Percentiles rank a stretch among this genome's conserved stretches.
These are phyloP conservation scores for Inga leiocalycina DNA, from an alignment of 306 rosid species.

Conservation along the genomic window DNA sequence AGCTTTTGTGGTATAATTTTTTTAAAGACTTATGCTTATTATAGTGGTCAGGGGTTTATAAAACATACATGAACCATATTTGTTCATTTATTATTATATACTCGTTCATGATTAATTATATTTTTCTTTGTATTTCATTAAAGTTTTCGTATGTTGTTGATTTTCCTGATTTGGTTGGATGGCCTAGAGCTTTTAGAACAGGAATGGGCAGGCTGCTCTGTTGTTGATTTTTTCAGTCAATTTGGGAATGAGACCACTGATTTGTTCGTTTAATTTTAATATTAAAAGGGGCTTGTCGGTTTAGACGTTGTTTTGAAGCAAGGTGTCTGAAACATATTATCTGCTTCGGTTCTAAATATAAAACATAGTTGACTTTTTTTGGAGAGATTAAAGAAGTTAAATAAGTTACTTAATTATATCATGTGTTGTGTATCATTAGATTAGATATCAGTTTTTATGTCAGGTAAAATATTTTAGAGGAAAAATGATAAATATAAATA, in stretches of 20 bases:
- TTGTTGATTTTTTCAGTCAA: background rate
- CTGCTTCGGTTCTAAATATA: too few species aligned
- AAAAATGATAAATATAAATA: too few species aligned
- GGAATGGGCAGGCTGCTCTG: constrained; percentile 28
- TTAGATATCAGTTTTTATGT: too few species aligned
- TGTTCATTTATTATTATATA: background rate
- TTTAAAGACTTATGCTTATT: too few species aligned
- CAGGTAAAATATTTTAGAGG: too few species aligned
- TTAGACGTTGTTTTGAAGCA: constrained; percentile 48
- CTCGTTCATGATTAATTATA: background rate
- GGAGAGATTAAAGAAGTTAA: too few species aligned
- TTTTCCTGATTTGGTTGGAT: constrained; percentile 37
- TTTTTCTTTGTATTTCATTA: background rate
- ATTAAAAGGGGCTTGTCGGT: constrained; percentile 27
- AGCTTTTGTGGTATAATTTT: too few species aligned
- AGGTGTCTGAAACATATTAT: constrained; percentile 28
- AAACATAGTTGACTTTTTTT: too few species aligned
- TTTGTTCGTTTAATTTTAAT: constrained; percentile 34
- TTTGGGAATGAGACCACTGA: constrained; percentile 6
- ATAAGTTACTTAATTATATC: too few species aligned
- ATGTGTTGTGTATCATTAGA: too few species aligned
- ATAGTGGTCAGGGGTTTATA: too few species aligned
- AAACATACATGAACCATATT: background rate
- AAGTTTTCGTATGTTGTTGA: background rate
- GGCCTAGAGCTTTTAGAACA: constrained; percentile 37